phyloP scores from a whole-genome alignment of 2,329 filamentous ascomycete genomes.

The Mariannaea elegans region DNA sequence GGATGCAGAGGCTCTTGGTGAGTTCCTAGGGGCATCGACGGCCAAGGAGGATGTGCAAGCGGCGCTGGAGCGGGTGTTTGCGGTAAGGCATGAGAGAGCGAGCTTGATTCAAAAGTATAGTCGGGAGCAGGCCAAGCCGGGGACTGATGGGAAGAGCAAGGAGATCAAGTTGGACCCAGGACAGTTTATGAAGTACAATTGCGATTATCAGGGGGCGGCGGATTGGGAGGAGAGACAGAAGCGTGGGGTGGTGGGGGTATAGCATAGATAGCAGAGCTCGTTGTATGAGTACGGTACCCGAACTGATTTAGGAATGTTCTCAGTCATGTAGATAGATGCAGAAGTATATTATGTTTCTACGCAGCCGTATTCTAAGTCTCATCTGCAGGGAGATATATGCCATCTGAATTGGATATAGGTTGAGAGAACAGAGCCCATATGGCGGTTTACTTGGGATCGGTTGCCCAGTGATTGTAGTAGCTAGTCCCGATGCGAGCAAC shows the following conservation, averaged over 20 bases:
- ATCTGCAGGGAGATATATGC: no score
- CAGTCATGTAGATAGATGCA: no score
- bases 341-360: no score
- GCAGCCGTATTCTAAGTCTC: no score
- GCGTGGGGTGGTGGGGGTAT: not conserved
- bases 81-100: constrained; percentile 24
- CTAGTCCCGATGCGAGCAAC: no score
- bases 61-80: constrained; percentile 16
- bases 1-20: constrained; percentile 19
- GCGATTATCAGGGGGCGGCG: constrained; percentile 29
- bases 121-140: constrained; percentile 31
- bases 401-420: no score
- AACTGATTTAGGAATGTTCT: no score
- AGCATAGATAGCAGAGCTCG: no score
- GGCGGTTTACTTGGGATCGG: no score
- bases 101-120: constrained; percentile 33
- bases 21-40: not conserved
- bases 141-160: constrained; percentile 25
- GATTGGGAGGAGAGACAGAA: constrained; percentile 33
- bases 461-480: no score
- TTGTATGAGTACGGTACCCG: no score
- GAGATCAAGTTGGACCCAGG: constrained; percentile 31
- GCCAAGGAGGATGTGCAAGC: constrained; percentile 2
- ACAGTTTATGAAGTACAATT: constrained; percentile 35
- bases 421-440: no score